A percentile compares a stretch with the other conserved stretches of the same genome.
Evolutionary conservation across 2,329 filamentous ascomycete genomes (phyloP).

Genomic region (Beauveria rudraprayagi): DNA sequence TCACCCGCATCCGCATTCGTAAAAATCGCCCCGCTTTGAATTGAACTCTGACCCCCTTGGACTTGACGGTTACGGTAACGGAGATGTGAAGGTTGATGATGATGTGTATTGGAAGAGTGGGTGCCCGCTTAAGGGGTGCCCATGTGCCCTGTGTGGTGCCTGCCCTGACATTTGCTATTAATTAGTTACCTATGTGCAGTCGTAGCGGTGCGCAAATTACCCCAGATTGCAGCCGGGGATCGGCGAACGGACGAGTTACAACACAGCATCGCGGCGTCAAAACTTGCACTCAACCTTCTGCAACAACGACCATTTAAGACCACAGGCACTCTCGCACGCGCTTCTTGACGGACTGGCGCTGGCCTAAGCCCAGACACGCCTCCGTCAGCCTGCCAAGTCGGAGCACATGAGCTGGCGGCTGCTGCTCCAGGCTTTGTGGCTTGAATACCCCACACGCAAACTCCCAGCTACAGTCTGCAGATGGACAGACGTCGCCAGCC

Average conservation of each 20-base stretch:
- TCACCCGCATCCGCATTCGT: neutral
- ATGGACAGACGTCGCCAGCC: constrained; percentile 4
- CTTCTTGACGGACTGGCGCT: neutral
- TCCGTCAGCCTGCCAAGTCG: constrained; percentile 1
- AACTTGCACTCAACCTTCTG: neutral
- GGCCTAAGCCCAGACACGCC: neutral
- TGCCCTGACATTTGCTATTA: too few relatives aligned
- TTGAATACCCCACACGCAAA: constrained; percentile 9
- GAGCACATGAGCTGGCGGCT: neutral
- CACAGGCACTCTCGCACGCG: neutral
- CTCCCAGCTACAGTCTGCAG: neutral
- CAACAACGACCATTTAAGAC: neutral
- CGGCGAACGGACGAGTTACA: constrained; percentile 3
- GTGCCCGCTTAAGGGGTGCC: too few relatives aligned
- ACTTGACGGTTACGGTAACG: neutral
- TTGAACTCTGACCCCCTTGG: too few relatives aligned
- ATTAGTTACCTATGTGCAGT: neutral
- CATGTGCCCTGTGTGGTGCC: too few relatives aligned
- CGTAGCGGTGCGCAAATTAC: neutral
- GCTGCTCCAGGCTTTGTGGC: constrained; percentile 4
- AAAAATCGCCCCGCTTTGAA: neutral
- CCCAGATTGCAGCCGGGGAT: constrained; percentile 8
- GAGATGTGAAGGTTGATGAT: too few relatives aligned
- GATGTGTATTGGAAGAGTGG: too few relatives aligned
- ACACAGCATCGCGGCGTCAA: neutral